phyloP scores from a whole-genome alignment of 345 rosid species.

The Clausena lansium region DNA sequence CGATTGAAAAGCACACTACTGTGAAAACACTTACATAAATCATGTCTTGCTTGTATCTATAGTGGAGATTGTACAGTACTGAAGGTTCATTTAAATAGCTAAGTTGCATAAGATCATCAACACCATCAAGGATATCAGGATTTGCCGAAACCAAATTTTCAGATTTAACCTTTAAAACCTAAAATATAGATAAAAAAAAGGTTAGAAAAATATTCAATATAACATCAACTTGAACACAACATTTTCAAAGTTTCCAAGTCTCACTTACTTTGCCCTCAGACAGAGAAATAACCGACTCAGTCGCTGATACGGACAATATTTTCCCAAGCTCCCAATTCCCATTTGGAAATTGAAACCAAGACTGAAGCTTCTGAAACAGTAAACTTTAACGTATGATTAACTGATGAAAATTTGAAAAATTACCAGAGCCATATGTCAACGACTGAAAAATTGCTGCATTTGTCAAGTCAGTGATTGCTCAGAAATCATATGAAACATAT shows the following conservation, averaged over 20 bases:
- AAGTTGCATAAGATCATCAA: slow-evolving; percentile 96
- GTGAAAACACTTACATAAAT: slow-evolving; percentile 75
- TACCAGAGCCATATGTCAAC: background rate
- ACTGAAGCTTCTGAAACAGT: slow-evolving; percentile 68
- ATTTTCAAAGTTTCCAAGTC: slow-evolving; percentile 17
- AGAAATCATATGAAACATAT: background rate
- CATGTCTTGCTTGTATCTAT: slow-evolving; percentile 84
- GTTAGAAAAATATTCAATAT: slow-evolving; percentile 9
- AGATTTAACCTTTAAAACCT: slow-evolving; percentile 70
- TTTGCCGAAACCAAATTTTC: slow-evolving; percentile 82
- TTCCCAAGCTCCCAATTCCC: slow-evolving; percentile 90
- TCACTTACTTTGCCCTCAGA: slow-evolving; percentile 77
- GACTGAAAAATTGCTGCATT: background rate
- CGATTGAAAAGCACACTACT: slow-evolving; percentile 13
- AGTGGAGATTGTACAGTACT: slow-evolving; percentile 84
- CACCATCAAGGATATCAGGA: slow-evolving; percentile 98
- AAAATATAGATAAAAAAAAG: slow-evolving; percentile 10
- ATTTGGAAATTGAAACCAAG: slow-evolving; percentile 83
- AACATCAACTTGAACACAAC: slow-evolving; percentile 12
- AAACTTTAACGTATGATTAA: slow-evolving; percentile 14
- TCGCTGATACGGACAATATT: slow-evolving; percentile 64
- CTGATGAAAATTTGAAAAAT: slow-evolving; percentile 11
- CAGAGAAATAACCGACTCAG: slow-evolving; percentile 61
- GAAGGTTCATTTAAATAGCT: slow-evolving; percentile 98
- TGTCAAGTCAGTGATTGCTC: background rate